Percentiles rank a stretch among this genome's conserved stretches.
Conservation (phyloP, 805 yeast species). For the Metschnikowia drakensbergensis region DNA sequence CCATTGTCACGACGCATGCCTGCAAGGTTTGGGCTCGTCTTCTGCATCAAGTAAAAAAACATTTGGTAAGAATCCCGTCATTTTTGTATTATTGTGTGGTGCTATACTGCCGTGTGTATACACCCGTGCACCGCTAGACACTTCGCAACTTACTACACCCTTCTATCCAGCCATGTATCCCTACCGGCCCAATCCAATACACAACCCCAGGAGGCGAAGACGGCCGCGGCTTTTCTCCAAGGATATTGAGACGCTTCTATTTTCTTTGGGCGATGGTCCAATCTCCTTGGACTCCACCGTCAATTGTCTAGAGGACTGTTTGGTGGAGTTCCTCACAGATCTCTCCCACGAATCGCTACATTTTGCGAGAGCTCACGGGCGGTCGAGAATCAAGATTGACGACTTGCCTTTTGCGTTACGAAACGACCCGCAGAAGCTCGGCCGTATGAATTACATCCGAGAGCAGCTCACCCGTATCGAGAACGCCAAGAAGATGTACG, state of each 20-base stretch:
- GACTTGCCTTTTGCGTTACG: conserved; percentile 40
- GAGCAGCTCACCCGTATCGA: conserved; percentile 37
- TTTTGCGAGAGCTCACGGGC: conserved; percentile 37
- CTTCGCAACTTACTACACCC: not conserved
- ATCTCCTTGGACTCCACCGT: conserved; percentile 37
- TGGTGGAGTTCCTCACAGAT: conserved; percentile 36
- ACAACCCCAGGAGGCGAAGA: conserved; percentile 19
- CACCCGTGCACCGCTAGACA: not conserved
- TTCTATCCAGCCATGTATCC: conserved; percentile 8
- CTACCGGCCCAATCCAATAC: conserved; percentile 9
- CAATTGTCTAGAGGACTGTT: conserved; percentile 36
- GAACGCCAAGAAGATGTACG: conserved; percentile 39
- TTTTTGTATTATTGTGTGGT: too few species aligned
- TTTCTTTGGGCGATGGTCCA: conserved; percentile 41
- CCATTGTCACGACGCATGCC: too few species aligned
- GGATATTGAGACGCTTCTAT: conserved; percentile 40
- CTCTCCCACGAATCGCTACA: conserved; percentile 29
- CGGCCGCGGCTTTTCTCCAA: conserved; percentile 37
- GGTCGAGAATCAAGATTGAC: conserved; percentile 38
- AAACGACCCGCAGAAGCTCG: conserved; percentile 40
- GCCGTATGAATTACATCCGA: conserved; percentile 38
- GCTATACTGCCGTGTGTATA: not conserved
- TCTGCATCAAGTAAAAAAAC: too few species aligned
- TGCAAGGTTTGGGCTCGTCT: too few species aligned
- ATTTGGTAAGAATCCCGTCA: too few species aligned